Evolutionary conservation across 1,284 basidiomycete genomes (phyloP).

Genomic region (Inonotus hispidus): DNA sequence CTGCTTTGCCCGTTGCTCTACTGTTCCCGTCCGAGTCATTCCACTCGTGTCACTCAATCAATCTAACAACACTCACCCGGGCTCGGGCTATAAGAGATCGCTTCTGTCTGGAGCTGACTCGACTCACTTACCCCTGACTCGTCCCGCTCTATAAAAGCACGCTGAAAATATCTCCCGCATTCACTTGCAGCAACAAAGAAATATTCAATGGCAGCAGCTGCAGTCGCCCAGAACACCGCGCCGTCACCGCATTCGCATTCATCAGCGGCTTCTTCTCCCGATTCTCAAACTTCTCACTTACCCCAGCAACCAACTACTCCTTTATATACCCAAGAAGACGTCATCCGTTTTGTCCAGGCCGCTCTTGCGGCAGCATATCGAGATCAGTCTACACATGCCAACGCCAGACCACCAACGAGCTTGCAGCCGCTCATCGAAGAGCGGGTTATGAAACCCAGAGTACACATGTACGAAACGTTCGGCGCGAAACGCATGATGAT

Average conservation of each 20-base stretch:
- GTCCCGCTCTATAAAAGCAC: neutral
- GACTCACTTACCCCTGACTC: neutral
- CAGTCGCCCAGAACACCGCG: neutral
- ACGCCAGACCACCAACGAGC: neutral
- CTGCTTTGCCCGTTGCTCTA: neutral
- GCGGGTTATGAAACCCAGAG: conserved; percentile 9
- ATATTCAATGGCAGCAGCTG: neutral
- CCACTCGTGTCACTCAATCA: neutral
- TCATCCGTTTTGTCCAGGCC: conserved; percentile 4
- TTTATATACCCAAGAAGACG: conserved; percentile 8
- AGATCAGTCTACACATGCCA: neutral
- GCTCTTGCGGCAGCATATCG: conserved; percentile 1
- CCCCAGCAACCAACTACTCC: neutral
- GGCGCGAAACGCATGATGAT: neutral
- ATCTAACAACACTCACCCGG: neutral
- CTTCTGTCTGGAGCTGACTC: neutral
- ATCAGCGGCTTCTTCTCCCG: neutral
- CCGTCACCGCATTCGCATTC: conserved; percentile 3
- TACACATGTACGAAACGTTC: conserved; percentile 13
- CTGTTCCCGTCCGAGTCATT: conserved; percentile 5
- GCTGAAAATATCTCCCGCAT: neutral
- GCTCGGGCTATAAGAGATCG: neutral
- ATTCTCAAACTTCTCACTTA: neutral
- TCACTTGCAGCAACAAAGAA: neutral
- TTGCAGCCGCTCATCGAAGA: neutral